Base-by-base conservation (phyloP, 371 early-diverging fungal species). In the Mortierella sp. region DNA sequence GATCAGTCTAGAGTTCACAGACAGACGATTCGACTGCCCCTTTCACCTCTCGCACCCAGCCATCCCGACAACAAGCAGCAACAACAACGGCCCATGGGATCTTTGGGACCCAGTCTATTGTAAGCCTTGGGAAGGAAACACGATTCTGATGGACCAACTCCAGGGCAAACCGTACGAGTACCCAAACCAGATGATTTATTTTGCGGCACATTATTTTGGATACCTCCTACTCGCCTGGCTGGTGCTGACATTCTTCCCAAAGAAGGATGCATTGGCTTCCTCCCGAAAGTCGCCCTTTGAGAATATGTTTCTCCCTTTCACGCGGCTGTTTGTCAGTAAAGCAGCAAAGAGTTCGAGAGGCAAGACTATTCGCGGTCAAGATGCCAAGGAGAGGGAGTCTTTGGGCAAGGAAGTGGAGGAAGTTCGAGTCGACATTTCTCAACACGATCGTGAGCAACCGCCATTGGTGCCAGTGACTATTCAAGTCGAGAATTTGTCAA, bases 1-100 rank as follows among this genome's bases (percentile, higher is more conserved):
- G 19, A 28, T 54, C 64, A 80, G 80, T 31, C n/a, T 53, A 34
- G 75, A 80, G 28, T 75, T 80, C 34, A 64, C 80, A 13, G 67
- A 80, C 57, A 54, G 48, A 9, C 34, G 51, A 0, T 67, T 72
- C 51, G 72, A 72, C 34, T 79, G 79, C 44, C 71, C 71, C 6
- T 61, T 59, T 64, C 31, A 14, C 34, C 48, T 19, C n/a, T 46
- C 71, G 5, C 14, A 67, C 19, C 0, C 57, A 2, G 4, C 28
- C 28, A 3, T 10, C 8, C 5, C 24, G 21, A 53, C 21, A 24
- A 24, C 24, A 6, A 24, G n/a, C n/a, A 19, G 70, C 48, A 43
- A 40, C 16, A 31, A 19, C 13, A 21, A 19, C 28, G 28, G 40
- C 44, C 5, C 40, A 16, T 9, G 2, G 9, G 31, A 71, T 16